phyloP scores from a whole-genome alignment of 441 rosid genomes.

The Populus hybrid region DNA sequence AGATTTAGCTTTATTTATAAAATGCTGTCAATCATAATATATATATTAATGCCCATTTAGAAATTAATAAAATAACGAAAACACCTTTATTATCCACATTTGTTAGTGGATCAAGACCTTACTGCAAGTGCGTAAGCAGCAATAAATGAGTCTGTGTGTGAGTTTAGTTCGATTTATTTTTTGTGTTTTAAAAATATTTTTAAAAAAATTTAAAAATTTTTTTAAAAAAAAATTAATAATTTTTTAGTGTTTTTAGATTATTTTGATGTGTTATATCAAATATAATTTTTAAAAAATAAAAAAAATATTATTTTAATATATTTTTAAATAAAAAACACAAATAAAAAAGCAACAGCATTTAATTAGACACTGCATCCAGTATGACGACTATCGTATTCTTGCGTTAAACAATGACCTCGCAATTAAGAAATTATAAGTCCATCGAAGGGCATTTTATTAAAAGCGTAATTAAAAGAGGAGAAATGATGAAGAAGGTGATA shows the following conservation, averaged over 20 bases:
- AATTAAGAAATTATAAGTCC: neutral
- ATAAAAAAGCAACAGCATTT: constrained; percentile 23
- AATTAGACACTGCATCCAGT: constrained; percentile 8
- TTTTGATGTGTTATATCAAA: too few relatives aligned
- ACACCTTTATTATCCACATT: constrained; percentile 27
- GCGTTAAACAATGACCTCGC: neutral
- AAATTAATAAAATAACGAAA: neutral
- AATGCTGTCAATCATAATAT: too few relatives aligned
- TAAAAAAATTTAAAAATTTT: too few relatives aligned
- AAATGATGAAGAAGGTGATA: constrained; percentile 15
- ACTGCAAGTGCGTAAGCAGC: constrained; percentile 32
- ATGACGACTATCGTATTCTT: neutral
- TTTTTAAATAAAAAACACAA: neutral
- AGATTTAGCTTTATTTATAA: too few relatives aligned
- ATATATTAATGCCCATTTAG: neutral
- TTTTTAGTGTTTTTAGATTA: too few relatives aligned
- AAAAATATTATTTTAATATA: too few relatives aligned
- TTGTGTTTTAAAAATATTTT: too few relatives aligned
- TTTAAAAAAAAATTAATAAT: too few relatives aligned
- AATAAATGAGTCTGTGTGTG: constrained; percentile 2
- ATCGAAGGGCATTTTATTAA: neutral
- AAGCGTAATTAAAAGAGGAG: neutral
- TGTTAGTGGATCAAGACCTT: constrained; percentile 38
- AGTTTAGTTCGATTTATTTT: too few relatives aligned
- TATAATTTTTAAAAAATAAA: too few relatives aligned